These are phyloP conservation scores for Posidonia australis DNA, from an alignment of 106 monocot species.

Conservation along the genomic window DNA sequence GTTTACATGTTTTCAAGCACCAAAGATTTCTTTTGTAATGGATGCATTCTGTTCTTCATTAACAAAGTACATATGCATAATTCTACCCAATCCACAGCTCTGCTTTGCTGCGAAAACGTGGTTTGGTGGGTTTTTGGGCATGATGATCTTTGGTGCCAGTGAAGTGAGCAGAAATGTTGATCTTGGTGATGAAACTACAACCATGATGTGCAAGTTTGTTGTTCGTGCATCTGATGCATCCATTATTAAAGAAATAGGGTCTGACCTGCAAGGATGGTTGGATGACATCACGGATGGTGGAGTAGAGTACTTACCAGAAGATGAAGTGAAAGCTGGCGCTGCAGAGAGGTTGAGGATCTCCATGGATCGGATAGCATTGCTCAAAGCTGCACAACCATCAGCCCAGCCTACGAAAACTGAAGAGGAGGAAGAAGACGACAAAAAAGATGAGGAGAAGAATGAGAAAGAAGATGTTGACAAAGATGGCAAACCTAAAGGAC, in stretches of 20 bases:
- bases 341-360: constrained; percentile 76
- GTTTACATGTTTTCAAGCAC: neutral
- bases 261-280: constrained; percentile 79
- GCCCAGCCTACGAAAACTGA: constrained; percentile 19
- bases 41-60: neutral
- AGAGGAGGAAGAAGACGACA: constrained; percentile 28
- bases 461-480: constrained; percentile 37
- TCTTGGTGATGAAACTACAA: constrained; percentile 92
- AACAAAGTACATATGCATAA: neutral
- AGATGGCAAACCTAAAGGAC: constrained; percentile 53
- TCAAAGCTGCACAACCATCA: constrained; percentile 64
- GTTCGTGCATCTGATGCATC: constrained; percentile 83
- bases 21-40: neutral
- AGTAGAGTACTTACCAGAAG: constrained; percentile 89
- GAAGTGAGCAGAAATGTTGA: constrained; percentile 97
- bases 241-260: constrained; percentile 74
- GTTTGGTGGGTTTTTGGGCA: constrained; percentile 88
- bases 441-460: constrained; percentile 25
- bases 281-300: constrained; percentile 82
- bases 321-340: constrained; percentile 82
- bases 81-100: constrained; percentile 28
- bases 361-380: constrained; percentile 81
- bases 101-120: constrained; percentile 97
- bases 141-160: constrained; percentile 98
- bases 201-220: constrained; percentile 97